Evolutionary conservation across 2,329 filamentous ascomycete species (phyloP).

Genomic region (Nothophoma quercina): DNA sequence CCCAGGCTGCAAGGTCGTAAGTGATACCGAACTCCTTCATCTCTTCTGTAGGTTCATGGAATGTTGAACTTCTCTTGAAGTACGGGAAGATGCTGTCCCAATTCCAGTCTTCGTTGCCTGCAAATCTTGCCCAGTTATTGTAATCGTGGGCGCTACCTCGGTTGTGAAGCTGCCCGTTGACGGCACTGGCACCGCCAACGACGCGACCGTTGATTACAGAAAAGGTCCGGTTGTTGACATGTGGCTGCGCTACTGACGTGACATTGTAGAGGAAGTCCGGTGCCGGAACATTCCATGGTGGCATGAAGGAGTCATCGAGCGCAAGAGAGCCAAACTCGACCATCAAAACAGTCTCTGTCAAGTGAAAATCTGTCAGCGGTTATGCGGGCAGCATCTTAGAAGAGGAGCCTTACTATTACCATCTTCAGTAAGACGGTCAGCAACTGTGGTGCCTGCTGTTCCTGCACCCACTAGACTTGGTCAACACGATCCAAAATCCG

Average conservation of each 20-base stretch:
- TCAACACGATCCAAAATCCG: neutral
- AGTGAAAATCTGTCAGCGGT: too few species aligned
- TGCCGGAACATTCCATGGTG: conserved; percentile 30
- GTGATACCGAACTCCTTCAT: conserved; percentile 24
- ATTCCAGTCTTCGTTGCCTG: conserved; percentile 2
- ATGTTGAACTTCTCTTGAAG: conserved; percentile 20
- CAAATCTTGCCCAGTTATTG: neutral
- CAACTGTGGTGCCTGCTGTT: conserved; percentile 34
- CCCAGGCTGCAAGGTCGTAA: conserved; percentile 21
- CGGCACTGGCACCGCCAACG: conserved; percentile 36
- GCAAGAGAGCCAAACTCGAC: conserved; percentile 37
- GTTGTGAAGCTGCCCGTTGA: conserved; percentile 36
- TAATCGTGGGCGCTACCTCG: conserved; percentile 4
- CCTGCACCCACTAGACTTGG: conserved; percentile 29
- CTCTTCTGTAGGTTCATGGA: conserved; percentile 21
- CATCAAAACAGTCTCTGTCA: conserved; percentile 34
- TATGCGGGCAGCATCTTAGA: too few species aligned
- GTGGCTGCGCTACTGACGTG: conserved; percentile 26
- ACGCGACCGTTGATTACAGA: conserved; percentile 5
- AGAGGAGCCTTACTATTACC: conserved; percentile 20
- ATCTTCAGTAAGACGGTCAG: conserved; percentile 35
- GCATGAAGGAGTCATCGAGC: conserved; percentile 32
- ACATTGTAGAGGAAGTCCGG: conserved; percentile 34
- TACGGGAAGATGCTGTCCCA: conserved; percentile 6
- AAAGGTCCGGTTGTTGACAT: conserved; percentile 17